Evolutionary conservation across 495 filamentous ascomycete genomes (phyloP).

Genomic region (Trichoderma virens): DNA sequence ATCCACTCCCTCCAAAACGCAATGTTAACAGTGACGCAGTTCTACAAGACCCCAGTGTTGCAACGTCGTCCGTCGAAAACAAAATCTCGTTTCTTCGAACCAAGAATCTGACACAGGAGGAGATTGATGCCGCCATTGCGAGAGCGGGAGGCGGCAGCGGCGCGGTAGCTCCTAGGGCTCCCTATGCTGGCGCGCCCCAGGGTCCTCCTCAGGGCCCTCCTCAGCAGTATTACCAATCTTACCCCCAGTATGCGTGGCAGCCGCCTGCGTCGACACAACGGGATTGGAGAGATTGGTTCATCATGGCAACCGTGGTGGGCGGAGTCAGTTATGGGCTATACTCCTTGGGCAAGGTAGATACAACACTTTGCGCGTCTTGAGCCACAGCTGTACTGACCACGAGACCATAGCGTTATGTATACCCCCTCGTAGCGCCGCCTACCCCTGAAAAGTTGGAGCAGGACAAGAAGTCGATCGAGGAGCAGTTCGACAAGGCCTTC

Average conservation of each 20-base stretch:
- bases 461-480: conserved; percentile 88
- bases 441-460: conserved; percentile 87
- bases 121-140: conserved; percentile 77
- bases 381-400: neutral
- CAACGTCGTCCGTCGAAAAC: conserved; percentile 86
- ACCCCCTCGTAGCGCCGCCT: conserved; percentile 83
- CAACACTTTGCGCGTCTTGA: neutral
- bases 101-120: conserved; percentile 94
- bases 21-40: conserved; percentile 43
- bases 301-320: conserved; percentile 87
- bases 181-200: conserved; percentile 38
- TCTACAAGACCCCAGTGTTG: conserved; percentile 85
- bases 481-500: conserved; percentile 85
- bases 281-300: conserved; percentile 98
- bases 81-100: conserved; percentile 87
- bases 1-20: neutral
- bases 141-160: conserved; percentile 48
- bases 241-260: conserved; percentile 55
- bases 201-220: conserved; percentile 39
- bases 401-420: conserved; percentile 65
- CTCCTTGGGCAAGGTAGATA: conserved; percentile 65
- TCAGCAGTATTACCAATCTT: conserved; percentile 59
- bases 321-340: conserved; percentile 84
- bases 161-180: conserved; percentile 25
- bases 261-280: conserved; percentile 63